A percentile compares a stretch with the other conserved stretches of the same genome.
Conservation (phyloP, 2,329 filamentous ascomycete genomes). For the Diaporthe ilicicola region DNA sequence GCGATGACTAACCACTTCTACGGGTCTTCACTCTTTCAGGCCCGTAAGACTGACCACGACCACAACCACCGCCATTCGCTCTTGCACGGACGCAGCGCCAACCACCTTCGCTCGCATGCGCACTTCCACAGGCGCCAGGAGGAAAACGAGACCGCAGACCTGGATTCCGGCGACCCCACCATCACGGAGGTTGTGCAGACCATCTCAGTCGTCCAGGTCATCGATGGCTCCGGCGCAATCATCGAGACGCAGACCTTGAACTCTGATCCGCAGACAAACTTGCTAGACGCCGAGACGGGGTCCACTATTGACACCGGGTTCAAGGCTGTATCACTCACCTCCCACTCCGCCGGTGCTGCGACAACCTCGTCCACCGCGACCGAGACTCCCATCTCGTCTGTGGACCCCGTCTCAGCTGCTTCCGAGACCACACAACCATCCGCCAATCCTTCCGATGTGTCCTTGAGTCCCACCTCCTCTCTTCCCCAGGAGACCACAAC, state of each 20-base stretch:
- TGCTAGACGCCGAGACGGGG: conserved; percentile 47
- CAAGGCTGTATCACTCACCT: conserved; percentile 23
- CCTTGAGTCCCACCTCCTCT: conserved; percentile 29
- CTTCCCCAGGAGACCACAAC: conserved; percentile 24
- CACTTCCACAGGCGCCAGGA: conserved; percentile 41
- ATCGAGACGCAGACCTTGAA: conserved; percentile 54
- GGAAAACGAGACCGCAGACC: conserved; percentile 32
- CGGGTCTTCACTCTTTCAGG: conserved; percentile 60
- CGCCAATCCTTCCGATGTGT: conserved; percentile 29
- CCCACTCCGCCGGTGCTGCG: conserved; percentile 12
- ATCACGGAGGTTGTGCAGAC: conserved; percentile 62
- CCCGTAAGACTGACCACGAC: conserved; percentile 45
- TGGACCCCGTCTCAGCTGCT: conserved; percentile 20
- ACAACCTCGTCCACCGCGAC: conserved; percentile 27
- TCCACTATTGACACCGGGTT: conserved; percentile 45
- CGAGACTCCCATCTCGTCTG: conserved; percentile 24
- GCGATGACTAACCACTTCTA: conserved; percentile 55
- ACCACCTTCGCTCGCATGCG: conserved; percentile 41
- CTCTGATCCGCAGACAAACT: conserved; percentile 48
- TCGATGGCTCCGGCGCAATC: conserved; percentile 57
- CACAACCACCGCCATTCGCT: conserved; percentile 42
- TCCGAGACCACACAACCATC: conserved; percentile 32
- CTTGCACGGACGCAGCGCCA: conserved; percentile 35
- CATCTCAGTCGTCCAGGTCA: conserved; percentile 61
- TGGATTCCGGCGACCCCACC: conserved; percentile 42